Evolutionary conservation across 2,329 filamentous ascomycete genomes (phyloP).

Genomic region (Sporothrix sp.): DNA sequence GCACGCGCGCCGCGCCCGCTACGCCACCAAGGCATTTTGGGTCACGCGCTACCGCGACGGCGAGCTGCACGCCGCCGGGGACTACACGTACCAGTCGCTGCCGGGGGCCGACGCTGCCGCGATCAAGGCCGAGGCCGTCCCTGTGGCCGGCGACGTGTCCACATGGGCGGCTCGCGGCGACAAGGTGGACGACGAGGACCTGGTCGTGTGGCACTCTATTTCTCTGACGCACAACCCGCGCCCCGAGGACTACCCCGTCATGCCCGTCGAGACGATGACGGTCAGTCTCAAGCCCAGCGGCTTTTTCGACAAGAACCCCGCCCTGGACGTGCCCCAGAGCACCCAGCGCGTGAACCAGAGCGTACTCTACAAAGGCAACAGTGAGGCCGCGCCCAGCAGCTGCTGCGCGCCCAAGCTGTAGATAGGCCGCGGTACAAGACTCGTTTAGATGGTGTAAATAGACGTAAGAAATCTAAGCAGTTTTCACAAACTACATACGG

Average conservation of each 20-base stretch:
- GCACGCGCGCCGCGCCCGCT: slow-evolving; percentile 33
- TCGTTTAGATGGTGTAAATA: no score
- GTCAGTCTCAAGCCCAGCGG: slow-evolving; percentile 25
- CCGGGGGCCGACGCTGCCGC: slow-evolving; percentile 25
- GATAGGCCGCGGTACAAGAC: no score
- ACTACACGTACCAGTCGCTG: slow-evolving; percentile 37
- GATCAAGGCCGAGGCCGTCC: not conserved
- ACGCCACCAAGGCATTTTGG: slow-evolving; percentile 35
- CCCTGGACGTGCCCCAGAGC: slow-evolving; percentile 12
- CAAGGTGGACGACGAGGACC: slow-evolving; percentile 14
- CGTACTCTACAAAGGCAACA: no score
- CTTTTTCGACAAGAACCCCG: slow-evolving; percentile 14
- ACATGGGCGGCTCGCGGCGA: slow-evolving; percentile 26
- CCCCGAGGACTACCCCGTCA: slow-evolving; percentile 58
- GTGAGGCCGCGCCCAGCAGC: no score
- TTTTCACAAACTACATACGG: no score
- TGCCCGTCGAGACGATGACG: slow-evolving; percentile 53
- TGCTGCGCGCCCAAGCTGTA: no score
- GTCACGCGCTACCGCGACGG: slow-evolving; percentile 35
- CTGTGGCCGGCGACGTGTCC: slow-evolving; percentile 13
- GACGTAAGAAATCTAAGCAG: no score
- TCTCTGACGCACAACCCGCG: slow-evolving; percentile 56
- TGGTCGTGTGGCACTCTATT: slow-evolving; percentile 46
- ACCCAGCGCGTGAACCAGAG: slow-evolving; percentile 12
- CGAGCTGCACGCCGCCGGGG: slow-evolving; percentile 33